A percentile compares a stretch with the other conserved stretches of the same genome.
Evolutionary conservation across 2,329 filamentous ascomycete species (phyloP).

Genomic region (Pezicula carpinea): DNA sequence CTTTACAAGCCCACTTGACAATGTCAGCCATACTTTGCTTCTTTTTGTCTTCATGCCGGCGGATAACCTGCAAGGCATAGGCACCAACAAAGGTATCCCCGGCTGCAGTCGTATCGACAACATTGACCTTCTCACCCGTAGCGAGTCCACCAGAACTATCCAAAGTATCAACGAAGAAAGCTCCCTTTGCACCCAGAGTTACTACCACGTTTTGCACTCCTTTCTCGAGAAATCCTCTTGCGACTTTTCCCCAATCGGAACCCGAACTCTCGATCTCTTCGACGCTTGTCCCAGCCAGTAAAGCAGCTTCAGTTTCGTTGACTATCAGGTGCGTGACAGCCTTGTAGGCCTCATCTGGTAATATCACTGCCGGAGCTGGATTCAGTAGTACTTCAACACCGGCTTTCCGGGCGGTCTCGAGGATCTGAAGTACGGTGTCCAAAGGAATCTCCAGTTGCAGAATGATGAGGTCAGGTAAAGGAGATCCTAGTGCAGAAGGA

Average conservation of each 20-base stretch:
- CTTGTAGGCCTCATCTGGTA: conserved; percentile 63
- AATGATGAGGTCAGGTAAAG: conserved; percentile 58
- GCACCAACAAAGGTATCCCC: conserved; percentile 92
- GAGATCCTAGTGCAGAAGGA: conserved; percentile 30
- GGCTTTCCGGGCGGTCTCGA: conserved; percentile 43
- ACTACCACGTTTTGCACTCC: conserved; percentile 77
- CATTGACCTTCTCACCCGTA: conserved; percentile 64
- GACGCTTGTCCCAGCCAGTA: conserved; percentile 53
- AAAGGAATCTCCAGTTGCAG: conserved; percentile 77
- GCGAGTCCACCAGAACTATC: conserved; percentile 42
- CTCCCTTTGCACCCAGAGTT: conserved; percentile 79
- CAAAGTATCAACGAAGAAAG: conserved; percentile 54
- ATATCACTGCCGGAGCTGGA: conserved; percentile 68
- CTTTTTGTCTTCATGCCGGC: conserved; percentile 25
- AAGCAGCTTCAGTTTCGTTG: conserved; percentile 84
- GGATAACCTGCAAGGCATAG: conserved; percentile 72
- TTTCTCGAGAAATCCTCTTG: conserved; percentile 55
- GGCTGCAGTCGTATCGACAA: conserved; percentile 90
- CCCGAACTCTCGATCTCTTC: conserved; percentile 41
- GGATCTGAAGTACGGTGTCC: conserved; percentile 57
- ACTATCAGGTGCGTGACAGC: conserved; percentile 76
- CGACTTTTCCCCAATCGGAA: conserved; percentile 38
- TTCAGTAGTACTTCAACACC: conserved; percentile 71
- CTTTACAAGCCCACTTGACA: conserved; percentile 54
- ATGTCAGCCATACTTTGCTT: conserved; percentile 51